phyloP scores from a whole-genome alignment of 805 yeast genomes.

The Metschnikowia reukaufii region DNA sequence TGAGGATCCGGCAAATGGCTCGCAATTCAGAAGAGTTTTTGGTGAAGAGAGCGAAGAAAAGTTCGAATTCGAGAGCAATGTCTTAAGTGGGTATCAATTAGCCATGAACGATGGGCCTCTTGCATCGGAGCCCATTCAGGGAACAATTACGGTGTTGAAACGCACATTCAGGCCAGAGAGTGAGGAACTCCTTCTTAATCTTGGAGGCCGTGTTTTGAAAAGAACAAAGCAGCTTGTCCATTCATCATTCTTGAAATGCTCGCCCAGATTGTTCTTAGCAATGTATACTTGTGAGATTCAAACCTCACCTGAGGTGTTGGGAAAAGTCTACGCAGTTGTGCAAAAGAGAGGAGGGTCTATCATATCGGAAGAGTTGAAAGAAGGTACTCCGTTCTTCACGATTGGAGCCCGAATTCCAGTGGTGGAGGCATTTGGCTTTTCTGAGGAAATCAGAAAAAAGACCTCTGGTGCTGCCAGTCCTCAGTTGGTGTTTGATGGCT shows the following conservation, averaged over 20 bases:
- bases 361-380: constrained; percentile 91
- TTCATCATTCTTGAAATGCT: constrained; percentile 68
- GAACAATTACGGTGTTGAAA: constrained; percentile 56
- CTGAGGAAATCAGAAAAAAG: constrained; percentile 88
- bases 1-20: constrained; percentile 42
- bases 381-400: constrained; percentile 95
- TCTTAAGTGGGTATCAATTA: constrained; percentile 81
- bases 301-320: constrained; percentile 90
- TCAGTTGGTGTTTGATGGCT: constrained; percentile 88
- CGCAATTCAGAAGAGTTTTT: constrained; percentile 33
- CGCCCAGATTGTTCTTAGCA: constrained; percentile 89
- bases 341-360: constrained; percentile 85
- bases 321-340: constrained; percentile 92
- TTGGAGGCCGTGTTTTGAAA: constrained; percentile 73
- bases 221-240: constrained; percentile 73
- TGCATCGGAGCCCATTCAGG: constrained; percentile 84
- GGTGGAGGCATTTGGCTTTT: constrained; percentile 93
- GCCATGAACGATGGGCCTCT: constrained; percentile 86
- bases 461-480: constrained; percentile 98
- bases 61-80: constrained; percentile 54
- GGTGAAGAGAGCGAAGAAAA: constrained; percentile 16
- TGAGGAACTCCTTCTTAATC: constrained; percentile 39
- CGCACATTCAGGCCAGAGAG: constrained; percentile 28
- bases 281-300: constrained; percentile 94
- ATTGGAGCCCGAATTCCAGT: constrained; percentile 86